phyloP scores from a whole-genome alignment of 2,329 filamentous ascomycete species.

The Scytalidium lignicola region DNA sequence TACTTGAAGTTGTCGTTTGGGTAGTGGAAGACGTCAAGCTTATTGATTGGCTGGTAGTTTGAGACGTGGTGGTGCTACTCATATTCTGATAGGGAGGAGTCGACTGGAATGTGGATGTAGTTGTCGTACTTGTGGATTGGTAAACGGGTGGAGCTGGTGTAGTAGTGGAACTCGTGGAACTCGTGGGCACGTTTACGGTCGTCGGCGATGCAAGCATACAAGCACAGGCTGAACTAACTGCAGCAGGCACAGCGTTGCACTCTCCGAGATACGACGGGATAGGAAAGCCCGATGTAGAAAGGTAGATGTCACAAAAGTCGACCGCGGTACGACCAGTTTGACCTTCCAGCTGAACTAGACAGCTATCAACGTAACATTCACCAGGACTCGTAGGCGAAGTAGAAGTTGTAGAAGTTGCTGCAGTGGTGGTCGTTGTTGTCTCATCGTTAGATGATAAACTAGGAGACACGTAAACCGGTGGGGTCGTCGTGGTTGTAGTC shows the following conservation, averaged over 20 bases:
- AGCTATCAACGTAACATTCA: background rate
- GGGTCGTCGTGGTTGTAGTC: background rate
- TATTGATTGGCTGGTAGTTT: too few relatives aligned
- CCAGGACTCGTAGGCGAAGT: background rate
- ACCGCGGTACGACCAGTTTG: background rate
- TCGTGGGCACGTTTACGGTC: too few relatives aligned
- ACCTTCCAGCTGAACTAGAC: background rate
- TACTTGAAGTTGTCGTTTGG: too few relatives aligned
- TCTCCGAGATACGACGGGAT: background rate
- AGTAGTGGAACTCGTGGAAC: too few relatives aligned
- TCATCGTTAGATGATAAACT: background rate
- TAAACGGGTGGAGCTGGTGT: too few relatives aligned
- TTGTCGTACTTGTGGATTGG: too few relatives aligned
- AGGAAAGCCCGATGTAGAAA: background rate
- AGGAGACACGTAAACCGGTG: background rate
- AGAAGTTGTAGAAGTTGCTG: background rate
- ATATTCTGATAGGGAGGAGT: too few relatives aligned
- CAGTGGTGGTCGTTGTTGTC: background rate
- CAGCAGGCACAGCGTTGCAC: background rate
- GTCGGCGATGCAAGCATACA: background rate
- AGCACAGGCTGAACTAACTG: background rate
- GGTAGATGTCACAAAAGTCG: background rate
- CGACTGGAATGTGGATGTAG: too few relatives aligned
- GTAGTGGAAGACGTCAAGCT: too few relatives aligned
- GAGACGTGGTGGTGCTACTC: too few relatives aligned